These are phyloP conservation scores for Eucalyptus coolabah DNA, from an alignment of 345 rosid species.

Conservation along the genomic window DNA sequence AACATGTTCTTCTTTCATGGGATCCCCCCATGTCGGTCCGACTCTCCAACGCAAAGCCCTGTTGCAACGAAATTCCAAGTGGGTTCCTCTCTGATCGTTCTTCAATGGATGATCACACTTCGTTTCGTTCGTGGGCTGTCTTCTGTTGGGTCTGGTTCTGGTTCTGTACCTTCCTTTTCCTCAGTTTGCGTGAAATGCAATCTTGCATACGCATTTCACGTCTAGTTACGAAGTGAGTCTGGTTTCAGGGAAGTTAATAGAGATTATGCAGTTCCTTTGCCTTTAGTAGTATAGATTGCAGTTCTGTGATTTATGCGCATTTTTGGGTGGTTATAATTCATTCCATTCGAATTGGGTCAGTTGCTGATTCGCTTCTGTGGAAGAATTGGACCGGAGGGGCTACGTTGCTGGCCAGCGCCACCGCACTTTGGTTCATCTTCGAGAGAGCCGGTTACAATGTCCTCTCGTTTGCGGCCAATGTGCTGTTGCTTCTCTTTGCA, in stretches of 20 bases:
- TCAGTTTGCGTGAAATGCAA: background rate
- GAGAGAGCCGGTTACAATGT: constrained; percentile 74
- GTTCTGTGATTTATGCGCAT: background rate
- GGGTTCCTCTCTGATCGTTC: background rate
- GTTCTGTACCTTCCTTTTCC: background rate
- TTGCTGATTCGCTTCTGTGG: constrained; percentile 81
- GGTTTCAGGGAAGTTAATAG: background rate
- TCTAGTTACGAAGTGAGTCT: background rate
- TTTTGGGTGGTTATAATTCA: background rate
- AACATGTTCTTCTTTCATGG: background rate
- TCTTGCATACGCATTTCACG: background rate
- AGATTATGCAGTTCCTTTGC: background rate
- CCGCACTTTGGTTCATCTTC: constrained; percentile 59
- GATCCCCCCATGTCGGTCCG: background rate
- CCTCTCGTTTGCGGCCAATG: constrained; percentile 65
- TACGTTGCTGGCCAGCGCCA: constrained; percentile 35
- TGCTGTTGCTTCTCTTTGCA: constrained; percentile 54
- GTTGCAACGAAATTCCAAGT: background rate
- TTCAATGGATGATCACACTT: background rate
- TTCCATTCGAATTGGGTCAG: constrained; percentile 5
- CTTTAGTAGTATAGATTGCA: background rate
- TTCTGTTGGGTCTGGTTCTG: background rate
- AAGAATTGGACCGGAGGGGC: constrained; percentile 42
- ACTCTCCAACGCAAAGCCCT: background rate
- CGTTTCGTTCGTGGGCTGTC: background rate